Percentiles rank a stretch among this genome's conserved stretches.
Evolutionary conservation across 2,329 filamentous ascomycete species (phyloP).

Genomic region (Aspergillus fischeri): DNA sequence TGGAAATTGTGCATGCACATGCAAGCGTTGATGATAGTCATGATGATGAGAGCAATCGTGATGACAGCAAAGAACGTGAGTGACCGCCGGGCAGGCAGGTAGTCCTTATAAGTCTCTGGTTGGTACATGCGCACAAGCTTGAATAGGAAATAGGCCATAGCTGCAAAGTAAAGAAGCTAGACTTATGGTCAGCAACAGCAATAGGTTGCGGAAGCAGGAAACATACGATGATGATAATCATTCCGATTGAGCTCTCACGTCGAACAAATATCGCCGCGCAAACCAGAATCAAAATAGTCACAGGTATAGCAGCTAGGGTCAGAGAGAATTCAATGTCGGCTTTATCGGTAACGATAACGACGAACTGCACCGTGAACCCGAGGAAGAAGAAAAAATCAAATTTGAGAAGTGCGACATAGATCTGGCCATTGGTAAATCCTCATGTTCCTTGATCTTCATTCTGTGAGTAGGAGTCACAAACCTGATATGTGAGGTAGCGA

Average conservation of each 20-base stretch:
- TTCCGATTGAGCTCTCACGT: conserved; percentile 74
- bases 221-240: conserved; percentile 67
- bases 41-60: conserved; percentile 80
- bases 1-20: conserved; percentile 89
- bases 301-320: conserved; percentile 82
- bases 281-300: conserved; percentile 85
- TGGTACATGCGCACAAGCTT: conserved; percentile 96
- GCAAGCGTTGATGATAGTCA: conserved; percentile 82
- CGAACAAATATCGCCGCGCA: conserved; percentile 81
- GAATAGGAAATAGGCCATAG: conserved; percentile 93
- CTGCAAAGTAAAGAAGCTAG: conserved; percentile 75
- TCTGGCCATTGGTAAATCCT: conserved; percentile 50
- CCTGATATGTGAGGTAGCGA: conserved; percentile 93
- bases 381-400: conserved; percentile 99
- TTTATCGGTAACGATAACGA: conserved; percentile 76
- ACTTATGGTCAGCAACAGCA: conserved; percentile 11
- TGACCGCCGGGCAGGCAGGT: conserved; percentile 74
- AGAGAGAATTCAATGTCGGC: conserved; percentile 74
- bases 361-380: conserved; percentile 95
- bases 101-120: conserved; percentile 54
- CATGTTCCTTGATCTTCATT: neutral
- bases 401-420: conserved; percentile 95
- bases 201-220: neutral
- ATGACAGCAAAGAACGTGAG: conserved; percentile 92
- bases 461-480: conserved; percentile 39